Evolutionary conservation across 1,284 basidiomycete genomes (phyloP), one percentile per base, ranked within the genome.

Genomic region (Trametes versicolor): DNA sequence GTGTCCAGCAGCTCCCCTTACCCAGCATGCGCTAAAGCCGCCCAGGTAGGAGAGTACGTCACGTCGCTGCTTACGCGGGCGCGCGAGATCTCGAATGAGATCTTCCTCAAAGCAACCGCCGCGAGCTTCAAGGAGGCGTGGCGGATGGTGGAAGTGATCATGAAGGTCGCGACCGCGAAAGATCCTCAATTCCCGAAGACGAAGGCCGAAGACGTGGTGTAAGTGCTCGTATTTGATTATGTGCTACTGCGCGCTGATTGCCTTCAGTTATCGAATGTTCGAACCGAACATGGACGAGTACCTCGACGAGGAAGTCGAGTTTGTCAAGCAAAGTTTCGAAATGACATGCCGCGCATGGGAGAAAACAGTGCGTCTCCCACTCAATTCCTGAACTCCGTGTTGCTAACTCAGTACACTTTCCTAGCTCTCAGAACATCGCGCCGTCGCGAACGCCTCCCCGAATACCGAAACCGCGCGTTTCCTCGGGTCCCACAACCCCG

Each of bases 271-370:
- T 75, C 85, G 85, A 48, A 97, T 98, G 94, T 99, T 98, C 74
- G 96, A 98, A 76, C 81, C 85, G 2, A 93, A 97, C 76, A 96
- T 99, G 92, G 96, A 97, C 74, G 97, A 98, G 72, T 99, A 99
- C 73, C 88, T 99, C 2, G 91, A 95, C 65, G 95, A 98, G 73
- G 98, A 99, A 77, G 85, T 92, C 7, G 95, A 97, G 63, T 89
- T 87, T 73, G 85, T 95, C 55, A 94, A 94, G 72, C 83, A 82
- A 7, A 82, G 85, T 0, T 88, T 99, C 65, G 91, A 94, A 54
- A 80, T 79, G 1, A 92, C 93, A 25, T 96, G 93, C 74, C 87
- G 88, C 63, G 83, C 81, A 1, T 98, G 96, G 96, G 90, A 96
- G 62, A 81, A 78, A 19, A 85, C 92, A 76, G 89, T 92, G 57